Conservation (phyloP, 495 filamentous ascomycete genomes). For the Aspergillus wentii region DNA sequence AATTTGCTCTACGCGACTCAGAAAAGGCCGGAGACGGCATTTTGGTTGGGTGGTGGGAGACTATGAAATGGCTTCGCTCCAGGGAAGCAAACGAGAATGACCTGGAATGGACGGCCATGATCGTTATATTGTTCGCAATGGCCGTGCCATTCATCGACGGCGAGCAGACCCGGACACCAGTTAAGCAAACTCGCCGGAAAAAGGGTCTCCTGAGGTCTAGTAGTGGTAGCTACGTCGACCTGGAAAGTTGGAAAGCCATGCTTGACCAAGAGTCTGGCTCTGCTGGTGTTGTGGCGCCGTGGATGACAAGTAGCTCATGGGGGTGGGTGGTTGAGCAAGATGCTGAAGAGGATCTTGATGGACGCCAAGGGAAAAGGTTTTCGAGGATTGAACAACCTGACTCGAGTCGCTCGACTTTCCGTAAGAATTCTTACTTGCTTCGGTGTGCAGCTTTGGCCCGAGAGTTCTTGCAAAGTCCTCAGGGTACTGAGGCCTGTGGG, state of each 20-base stretch:
- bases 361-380: constrained; percentile 12
- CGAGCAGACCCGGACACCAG: constrained; percentile 26
- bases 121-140: constrained; percentile 65
- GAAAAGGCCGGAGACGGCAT: constrained; percentile 59
- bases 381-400: constrained; percentile 17
- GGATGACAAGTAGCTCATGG: constrained; percentile 67
- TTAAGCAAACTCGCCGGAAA: constrained; percentile 41
- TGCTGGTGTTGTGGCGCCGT: constrained; percentile 51
- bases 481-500: constrained; percentile 47
- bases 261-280: constrained; percentile 51
- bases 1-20: constrained; percentile 54
- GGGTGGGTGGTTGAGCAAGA: constrained; percentile 65
- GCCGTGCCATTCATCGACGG: constrained; percentile 46
- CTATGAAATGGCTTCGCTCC: constrained; percentile 60
- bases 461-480: constrained; percentile 53
- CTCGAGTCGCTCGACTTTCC: constrained; percentile 38
- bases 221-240: constrained; percentile 50
- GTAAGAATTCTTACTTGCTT: constrained; percentile 36
- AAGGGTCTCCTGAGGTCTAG: constrained; percentile 53
- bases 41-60: constrained; percentile 70
- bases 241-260: constrained; percentile 62
- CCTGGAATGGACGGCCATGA: constrained; percentile 73
- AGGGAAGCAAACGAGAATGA: constrained; percentile 48
- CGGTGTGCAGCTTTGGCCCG: constrained; percentile 41
- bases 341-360: constrained; percentile 32